Base-by-base conservation (phyloP, 495 filamentous ascomycete genomes). In the Penicillium coprophilum region DNA sequence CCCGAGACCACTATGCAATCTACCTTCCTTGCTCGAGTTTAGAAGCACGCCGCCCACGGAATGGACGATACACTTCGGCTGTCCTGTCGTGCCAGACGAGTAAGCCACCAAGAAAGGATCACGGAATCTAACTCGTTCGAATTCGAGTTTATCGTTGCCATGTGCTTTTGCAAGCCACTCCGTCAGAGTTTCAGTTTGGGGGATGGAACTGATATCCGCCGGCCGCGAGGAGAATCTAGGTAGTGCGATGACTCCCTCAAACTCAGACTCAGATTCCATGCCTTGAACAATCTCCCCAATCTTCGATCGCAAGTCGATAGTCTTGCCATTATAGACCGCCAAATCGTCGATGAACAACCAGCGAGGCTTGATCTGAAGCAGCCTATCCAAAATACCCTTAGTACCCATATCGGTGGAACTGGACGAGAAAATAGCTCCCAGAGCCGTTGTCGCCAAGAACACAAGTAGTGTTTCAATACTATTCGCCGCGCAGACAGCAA, bases 61-160 rank as follows among this genome's bases (percentile, higher is more conserved):
- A 47, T 93, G 89, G 9, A 90, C 84, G 59, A 93, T 93, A 66
- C 88, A 90, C 60, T 93, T 93, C 4, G 89, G 89, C 27, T 89
- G 81, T 1, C 88, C 89, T 3, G 89, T 92, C 0, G 89, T 93
- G 8, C 89, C 89, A 27, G 80, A 85, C 10, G 84, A 88, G 62
- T 89, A 93, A 13, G 91, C 78, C 17, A 93, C 83, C 53, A 91
- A 88, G 20, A 91, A 79, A 1, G 88, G 88, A 67, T 91, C 60
- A 1, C 52, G 49, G 46, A 66, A 66, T 13, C 12, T n/a, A 11
- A 87, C 72, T 43, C 82, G 75, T 55, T 81, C 80, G 60, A 91
- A 87, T 28, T 76, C 68, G 4, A 84, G 67, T 7, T 72, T 63
- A 6, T 72, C 58, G 15, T 53, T 55, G 9, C 70, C 67, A 5